Evolutionary conservation across 306 rosid species (phyloP).

Genomic region (Notholithocarpus densiflorus): DNA sequence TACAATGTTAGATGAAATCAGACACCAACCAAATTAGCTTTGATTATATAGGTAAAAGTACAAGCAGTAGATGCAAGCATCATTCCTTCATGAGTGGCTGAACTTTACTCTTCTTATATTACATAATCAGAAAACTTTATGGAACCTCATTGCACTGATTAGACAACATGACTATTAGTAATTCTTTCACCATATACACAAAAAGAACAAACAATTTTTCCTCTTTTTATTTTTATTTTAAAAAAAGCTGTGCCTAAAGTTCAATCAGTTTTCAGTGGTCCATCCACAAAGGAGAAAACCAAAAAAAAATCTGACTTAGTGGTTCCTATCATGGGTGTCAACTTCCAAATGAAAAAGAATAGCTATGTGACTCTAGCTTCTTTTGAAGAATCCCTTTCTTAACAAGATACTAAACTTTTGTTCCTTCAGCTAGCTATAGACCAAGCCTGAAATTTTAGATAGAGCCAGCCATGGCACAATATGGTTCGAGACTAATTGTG

Average conservation of each 20-base stretch:
- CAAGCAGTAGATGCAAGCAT: neutral
- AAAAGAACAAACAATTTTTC: neutral
- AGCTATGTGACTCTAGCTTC: neutral
- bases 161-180: too few relatives aligned
- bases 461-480: conserved; percentile 26
- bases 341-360: conserved; percentile 10
- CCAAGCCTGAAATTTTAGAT: conserved; percentile 7
- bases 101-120: conserved; percentile 16
- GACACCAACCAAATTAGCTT: conserved; percentile 3
- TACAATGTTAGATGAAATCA: conserved; percentile 17
- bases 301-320: neutral
- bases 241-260: conserved; percentile 8
- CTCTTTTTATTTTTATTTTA: too few relatives aligned
- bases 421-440: conserved; percentile 7
- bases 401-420: neutral
- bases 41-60: conserved; percentile 2
- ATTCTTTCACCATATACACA: neutral
- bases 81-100: conserved; percentile 32
- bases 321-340: conserved; percentile 22
- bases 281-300: conserved; percentile 20
- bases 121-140: conserved; percentile 13
- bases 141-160: neutral
- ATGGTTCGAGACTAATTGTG: conserved; percentile 26
- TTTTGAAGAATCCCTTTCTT: neutral
- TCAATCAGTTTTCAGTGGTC: conserved; percentile 32